phyloP scores from a whole-genome alignment of 164 flowering plant species.

The Cinnamomum chago region DNA sequence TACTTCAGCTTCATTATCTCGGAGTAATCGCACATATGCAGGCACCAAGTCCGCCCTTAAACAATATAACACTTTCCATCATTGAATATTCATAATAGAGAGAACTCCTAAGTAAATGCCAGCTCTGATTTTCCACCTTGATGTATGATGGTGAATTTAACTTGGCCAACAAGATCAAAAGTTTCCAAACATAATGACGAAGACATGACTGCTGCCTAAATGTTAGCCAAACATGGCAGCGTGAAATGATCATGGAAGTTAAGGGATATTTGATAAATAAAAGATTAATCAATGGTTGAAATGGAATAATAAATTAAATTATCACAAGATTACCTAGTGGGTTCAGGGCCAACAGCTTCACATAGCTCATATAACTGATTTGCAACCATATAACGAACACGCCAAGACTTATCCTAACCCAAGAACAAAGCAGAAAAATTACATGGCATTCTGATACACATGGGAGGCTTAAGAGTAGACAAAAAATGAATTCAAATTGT shows the following conservation, averaged over 20 bases:
- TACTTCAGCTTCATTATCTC: slow-evolving; percentile 99
- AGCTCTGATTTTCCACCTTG: not conserved
- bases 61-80: slow-evolving; percentile 10
- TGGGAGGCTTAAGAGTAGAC: not conserved
- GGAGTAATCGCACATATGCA: slow-evolving; percentile 94
- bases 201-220: too few relatives aligned
- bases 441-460: not conserved
- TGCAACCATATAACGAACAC: slow-evolving; percentile 99
- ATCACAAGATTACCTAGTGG: slow-evolving; percentile 56
- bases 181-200: too few relatives aligned
- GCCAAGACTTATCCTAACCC: slow-evolving; percentile 97
- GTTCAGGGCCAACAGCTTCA: slow-evolving; percentile 98
- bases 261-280: too few relatives aligned
- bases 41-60: slow-evolving; percentile 87
- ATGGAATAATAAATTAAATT: not conserved
- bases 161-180: too few relatives aligned
- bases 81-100: slow-evolving; percentile 1
- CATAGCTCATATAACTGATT: slow-evolving; percentile 93
- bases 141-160: not conserved
- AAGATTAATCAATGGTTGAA: too few relatives aligned
- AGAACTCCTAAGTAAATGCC: not conserved
- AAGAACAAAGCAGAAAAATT: slow-evolving; percentile 7
- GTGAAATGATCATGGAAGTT: too few relatives aligned
- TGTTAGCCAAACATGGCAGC: too few relatives aligned
- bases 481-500: too few relatives aligned